Evolutionary conservation across 2,329 filamentous ascomycete species (phyloP).

Genomic region (Lizonia empirigonia): DNA sequence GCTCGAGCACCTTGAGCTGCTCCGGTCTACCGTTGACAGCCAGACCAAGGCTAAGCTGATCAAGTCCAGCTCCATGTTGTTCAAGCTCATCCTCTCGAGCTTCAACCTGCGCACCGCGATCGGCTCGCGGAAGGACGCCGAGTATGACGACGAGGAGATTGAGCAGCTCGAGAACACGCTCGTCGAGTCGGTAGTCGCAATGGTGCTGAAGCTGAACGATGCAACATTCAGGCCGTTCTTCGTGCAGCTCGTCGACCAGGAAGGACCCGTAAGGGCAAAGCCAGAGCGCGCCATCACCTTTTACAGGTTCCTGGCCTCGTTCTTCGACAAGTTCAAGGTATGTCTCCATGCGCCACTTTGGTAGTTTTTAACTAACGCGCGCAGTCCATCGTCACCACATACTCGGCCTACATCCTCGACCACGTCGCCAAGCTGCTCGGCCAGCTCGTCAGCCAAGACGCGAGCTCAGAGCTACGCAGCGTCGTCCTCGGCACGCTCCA

Average conservation of each 20-base stretch:
- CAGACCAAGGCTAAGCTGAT: slow-evolving; percentile 79
- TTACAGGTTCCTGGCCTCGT: slow-evolving; percentile 77
- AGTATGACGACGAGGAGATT: slow-evolving; percentile 58
- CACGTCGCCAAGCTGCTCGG: slow-evolving; percentile 69
- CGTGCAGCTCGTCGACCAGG: slow-evolving; percentile 82
- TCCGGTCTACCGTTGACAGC: slow-evolving; percentile 74
- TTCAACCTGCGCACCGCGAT: slow-evolving; percentile 66
- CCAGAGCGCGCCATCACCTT: slow-evolving; percentile 69
- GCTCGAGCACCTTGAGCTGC: slow-evolving; percentile 72
- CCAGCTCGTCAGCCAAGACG: slow-evolving; percentile 46
- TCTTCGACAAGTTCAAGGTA: slow-evolving; percentile 82
- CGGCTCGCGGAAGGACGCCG: slow-evolving; percentile 46
- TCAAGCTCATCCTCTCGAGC: slow-evolving; percentile 61
- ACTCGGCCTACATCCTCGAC: slow-evolving; percentile 83
- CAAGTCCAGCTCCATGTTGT: slow-evolving; percentile 74
- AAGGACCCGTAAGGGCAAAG: slow-evolving; percentile 24
- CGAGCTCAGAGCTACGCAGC: slow-evolving; percentile 66
- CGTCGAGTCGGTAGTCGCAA: slow-evolving; percentile 77
- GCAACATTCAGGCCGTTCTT: slow-evolving; percentile 92
- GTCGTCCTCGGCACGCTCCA: slow-evolving; percentile 73
- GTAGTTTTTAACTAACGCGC: slow-evolving; percentile 5
- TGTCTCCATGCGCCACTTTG: slow-evolving; percentile 14
- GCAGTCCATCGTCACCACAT: slow-evolving; percentile 87
- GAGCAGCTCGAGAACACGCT: slow-evolving; percentile 66
- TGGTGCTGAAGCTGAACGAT: slow-evolving; percentile 97